Evolutionary conservation across 2,329 filamentous ascomycete species (phyloP), one percentile per base, ranked within the genome.

Genomic region (Thermomyces lanuginosus): DNA sequence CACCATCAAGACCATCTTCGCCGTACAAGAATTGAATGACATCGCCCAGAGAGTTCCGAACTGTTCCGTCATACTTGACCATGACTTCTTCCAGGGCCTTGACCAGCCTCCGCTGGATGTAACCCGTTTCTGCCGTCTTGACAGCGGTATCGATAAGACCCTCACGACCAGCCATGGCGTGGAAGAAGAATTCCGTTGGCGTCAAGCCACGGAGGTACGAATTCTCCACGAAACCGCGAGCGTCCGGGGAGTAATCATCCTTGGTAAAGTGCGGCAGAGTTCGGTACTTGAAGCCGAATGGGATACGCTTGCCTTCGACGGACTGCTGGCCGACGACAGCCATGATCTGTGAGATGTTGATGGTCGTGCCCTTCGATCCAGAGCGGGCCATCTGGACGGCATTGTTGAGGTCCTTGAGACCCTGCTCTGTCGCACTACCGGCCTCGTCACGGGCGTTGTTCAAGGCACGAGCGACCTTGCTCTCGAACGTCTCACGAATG

Each of bases 261-360:
- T 98, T 98, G 38, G 89, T 92, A 56, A 98, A 98, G 55, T 98
- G 89, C 3, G 89, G 89, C 32, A 98, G 61, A 0, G 89, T 92
- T 27, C 89, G 76, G 52, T 98, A 95, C 53, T 95, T 93, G 72
- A 98, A 98, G 12, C 91, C 89, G 47, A 93, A 98, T 1, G 89
- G 89, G 61, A 98, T 92, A 63, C 89, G 89, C 59, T 92, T 92
- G 45, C 89, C 91, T 60, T 98, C 89, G 6, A 98, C 83, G 38
- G 91, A 92, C 52, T 98, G 91, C 52, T 98, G 89, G 39, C 91
- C 89, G 33, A 99, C 91, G 37, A 95, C 70, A 14, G 89, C 89
- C 36, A 84, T 91, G 89, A 99, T 98, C 57, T 99, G 89, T 9
- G 91, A 93, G 43, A 99, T 95, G 53, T 99, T 99, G 64, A 98